Evolutionary conservation across 441 rosid genomes (phyloP), one percentile per base, ranked within the genome.

Genomic region (Geranium incanum): DNA sequence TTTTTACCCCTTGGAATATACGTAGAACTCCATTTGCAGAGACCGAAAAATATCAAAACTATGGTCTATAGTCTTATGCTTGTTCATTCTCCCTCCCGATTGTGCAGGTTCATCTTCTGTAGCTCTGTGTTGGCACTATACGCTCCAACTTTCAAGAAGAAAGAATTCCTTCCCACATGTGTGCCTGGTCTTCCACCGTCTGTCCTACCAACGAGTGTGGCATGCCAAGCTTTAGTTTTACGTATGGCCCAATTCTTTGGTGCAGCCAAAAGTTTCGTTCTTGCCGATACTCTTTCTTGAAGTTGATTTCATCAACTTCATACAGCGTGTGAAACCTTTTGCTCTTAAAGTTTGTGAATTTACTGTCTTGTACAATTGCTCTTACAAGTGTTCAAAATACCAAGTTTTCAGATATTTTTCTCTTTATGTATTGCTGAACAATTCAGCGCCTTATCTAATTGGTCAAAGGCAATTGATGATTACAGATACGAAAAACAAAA

Each of bases 21-120:
- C 43, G 6, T 39, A 4, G 43, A 39, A 7, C 43, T 7, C 8
- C 5, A 39, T 39, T 39, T 7, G 8, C 43, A 39, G 43, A 28
- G 33, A 28, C 33, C 33, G 3, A 7, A 39, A 39, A 7, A 39
- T 4, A 39, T 7, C 8, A 7, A 39, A 39, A 39, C 43, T 39
- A 39, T 11, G 7, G 21, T 16, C 0, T 66, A 48, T 5, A 65
- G n/a, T 11, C 33, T 57, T 43, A 19, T 57, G 57, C 57, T 36
- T 43, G 18, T n/a, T 3, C 69, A 19, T 18, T 68, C 68, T 62
- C 71, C 65, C 21, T 68, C 71, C 65, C 21, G 66, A 62, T 74
- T 72, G 18, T 64, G 75, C 92, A 94, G 97, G 83, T 94, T 91
- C 78, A 60, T 94, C 48, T 91, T 90, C 77, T 91, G 94, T 65